These are phyloP conservation scores for Cetradonia linearis DNA, from an alignment of 495 filamentous ascomycete species.

Conservation along the genomic window DNA sequence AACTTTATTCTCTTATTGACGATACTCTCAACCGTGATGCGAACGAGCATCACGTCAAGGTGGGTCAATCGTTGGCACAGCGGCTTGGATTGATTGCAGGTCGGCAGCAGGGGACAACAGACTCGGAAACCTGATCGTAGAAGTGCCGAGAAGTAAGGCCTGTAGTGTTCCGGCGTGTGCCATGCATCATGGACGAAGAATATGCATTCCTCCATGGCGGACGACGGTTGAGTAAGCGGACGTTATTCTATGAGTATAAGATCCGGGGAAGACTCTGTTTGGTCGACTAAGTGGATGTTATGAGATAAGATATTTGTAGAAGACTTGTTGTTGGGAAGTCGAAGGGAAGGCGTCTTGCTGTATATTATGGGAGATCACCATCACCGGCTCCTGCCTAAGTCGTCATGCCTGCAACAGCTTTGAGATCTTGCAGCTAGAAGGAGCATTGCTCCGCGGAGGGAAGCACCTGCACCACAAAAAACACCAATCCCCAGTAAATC, in stretches of 20 bases:
- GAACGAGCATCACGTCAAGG: neutral
- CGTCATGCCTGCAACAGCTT: neutral
- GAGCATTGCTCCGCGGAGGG: neutral
- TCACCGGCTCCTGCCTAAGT: neutral
- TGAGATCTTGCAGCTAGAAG: neutral
- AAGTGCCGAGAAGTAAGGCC: neutral
- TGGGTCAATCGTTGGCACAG: neutral
- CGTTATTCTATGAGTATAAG: neutral
- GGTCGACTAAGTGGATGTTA: neutral
- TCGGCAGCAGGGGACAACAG: neutral
- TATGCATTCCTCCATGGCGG: neutral
- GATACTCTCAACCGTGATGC: neutral
- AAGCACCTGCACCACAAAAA: too few species aligned
- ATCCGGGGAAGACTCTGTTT: neutral
- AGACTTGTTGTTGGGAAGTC: neutral
- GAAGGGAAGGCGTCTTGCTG: neutral
- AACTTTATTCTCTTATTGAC: neutral
- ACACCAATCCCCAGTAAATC: too few species aligned
- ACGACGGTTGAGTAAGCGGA: neutral
- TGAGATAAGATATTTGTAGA: neutral
- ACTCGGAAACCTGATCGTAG: neutral
- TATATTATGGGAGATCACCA: neutral
- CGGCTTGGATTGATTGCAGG: neutral
- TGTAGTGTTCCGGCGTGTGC: neutral
- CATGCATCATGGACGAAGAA: neutral